Evolutionary conservation across 331 rosid genomes (phyloP), one percentile per base, ranked within the genome.

Genomic region (Quercus phellos): DNA sequence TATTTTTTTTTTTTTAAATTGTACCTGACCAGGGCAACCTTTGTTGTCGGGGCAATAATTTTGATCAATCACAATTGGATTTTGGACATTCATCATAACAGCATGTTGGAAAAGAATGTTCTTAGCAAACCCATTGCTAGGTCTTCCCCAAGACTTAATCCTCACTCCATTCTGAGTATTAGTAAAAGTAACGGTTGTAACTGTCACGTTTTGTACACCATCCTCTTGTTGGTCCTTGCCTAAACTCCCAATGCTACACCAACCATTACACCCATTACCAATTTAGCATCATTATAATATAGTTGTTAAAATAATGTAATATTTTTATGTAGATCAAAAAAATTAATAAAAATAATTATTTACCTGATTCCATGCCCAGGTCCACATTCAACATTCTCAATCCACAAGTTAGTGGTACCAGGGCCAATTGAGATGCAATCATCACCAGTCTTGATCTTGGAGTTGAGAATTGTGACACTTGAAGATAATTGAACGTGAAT

Each of bases 281-380:
- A 54, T 54, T 54, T 54, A 54, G 59, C 22, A 66, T 66, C 5
- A 18, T 0, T 18, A 54, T 16, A 54, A 54, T 6, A 54, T n/a
- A 5, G 8, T 54, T 16, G 59, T 46, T 54, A 54, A 22, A 4
- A 18, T 17, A 27, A 10, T 1, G 55, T 42, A 13, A 27, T 10
- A 19, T 27, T 64, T 14, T 4, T 1, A 8, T 29, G 59, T 38
- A 8, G 46, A 38, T 38, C 0, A 38, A 38, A 38, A 2, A 38
- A 14, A 3, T 1, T 0, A 32, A 43, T 0, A 0, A 16, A 54
- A 0, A n/a, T 4, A 6, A 6, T 2, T 53, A 4, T 12, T 29
- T 75, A 85, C 93, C 93, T 90, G 43, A 90, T 85, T 51, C 95
- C 95, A 51, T 90, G 95, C 53, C 95, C 91, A 0, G 92, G 95